Percentiles rank a stretch among this genome's conserved stretches.
Evolutionary conservation across 352 stramenopile genomes (phyloP).

Genomic region (Globisporangium megalacanthum): DNA sequence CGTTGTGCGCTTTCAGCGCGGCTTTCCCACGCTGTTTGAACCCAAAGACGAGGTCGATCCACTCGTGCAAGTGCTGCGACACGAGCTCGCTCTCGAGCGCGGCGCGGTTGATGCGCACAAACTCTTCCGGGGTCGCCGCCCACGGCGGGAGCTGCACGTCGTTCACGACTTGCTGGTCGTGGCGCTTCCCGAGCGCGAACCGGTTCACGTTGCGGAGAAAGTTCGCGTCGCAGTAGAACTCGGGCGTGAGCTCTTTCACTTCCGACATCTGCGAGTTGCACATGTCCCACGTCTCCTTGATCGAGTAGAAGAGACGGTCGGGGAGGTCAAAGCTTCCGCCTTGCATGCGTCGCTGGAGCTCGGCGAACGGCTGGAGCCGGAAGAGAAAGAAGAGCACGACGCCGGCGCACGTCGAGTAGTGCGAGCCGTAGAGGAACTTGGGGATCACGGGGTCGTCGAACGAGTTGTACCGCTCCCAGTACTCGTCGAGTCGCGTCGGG

Average conservation of each 20-base stretch:
- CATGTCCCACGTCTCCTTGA: conserved; percentile 96
- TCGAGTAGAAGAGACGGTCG: conserved; percentile 96
- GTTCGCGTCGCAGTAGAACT: conserved; percentile 94
- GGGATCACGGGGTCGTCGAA: conserved; percentile 88
- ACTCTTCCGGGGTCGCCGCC: conserved; percentile 93
- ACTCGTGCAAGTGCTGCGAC: conserved; percentile 95
- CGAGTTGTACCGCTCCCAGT: conserved; percentile 94
- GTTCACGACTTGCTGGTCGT: conserved; percentile 75
- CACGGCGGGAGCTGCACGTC: conserved; percentile 97
- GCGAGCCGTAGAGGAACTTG: conserved; percentile 87
- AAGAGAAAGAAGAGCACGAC: conserved; percentile 99
- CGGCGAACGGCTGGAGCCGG: conserved; percentile 97
- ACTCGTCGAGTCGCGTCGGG: conserved; percentile 86
- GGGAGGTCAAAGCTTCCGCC: conserved; percentile 96
- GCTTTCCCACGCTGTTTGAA: conserved; percentile 96
- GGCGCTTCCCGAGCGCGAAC: conserved; percentile 92
- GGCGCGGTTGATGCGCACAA: conserved; percentile 93
- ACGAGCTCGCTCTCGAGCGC: conserved; percentile 99
- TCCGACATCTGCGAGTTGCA: conserved; percentile 97
- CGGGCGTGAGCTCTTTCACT: conserved; percentile 99
- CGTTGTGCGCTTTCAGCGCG: conserved; percentile 93
- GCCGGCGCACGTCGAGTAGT: conserved; percentile 97
- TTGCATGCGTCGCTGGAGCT: conserved; percentile 96
- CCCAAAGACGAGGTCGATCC: conserved; percentile 99
- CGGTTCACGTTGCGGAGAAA: conserved; percentile 97